phyloP scores from a whole-genome alignment of 805 yeast species.

The Brettanomyces bruxellensis region DNA sequence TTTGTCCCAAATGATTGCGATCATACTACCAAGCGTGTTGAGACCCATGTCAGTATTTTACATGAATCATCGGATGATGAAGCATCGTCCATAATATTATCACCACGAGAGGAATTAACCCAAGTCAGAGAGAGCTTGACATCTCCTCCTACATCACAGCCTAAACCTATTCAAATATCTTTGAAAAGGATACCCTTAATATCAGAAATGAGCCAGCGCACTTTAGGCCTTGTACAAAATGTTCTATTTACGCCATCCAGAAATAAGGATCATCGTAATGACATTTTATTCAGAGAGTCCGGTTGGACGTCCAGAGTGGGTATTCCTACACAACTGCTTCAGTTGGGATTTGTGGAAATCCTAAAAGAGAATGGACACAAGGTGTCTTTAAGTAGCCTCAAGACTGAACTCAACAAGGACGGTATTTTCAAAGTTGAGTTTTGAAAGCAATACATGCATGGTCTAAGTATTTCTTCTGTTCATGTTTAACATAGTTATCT shows the following conservation, averaged over 20 bases:
- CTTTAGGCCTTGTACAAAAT: background rate
- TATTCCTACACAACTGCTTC: conserved; percentile 4
- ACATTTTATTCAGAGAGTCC: conserved; percentile 2
- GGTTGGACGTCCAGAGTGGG: conserved; percentile 7
- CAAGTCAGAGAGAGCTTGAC: background rate
- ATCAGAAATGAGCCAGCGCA: conserved; percentile 4
- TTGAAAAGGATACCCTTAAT: conserved; percentile 1
- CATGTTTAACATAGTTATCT: background rate
- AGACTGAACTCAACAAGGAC: background rate
- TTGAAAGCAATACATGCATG: background rate
- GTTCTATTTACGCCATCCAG: background rate
- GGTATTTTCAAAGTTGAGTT: background rate
- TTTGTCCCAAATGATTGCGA: background rate
- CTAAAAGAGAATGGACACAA: too few relatives aligned
- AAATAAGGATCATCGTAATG: background rate
- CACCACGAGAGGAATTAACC: too few relatives aligned
- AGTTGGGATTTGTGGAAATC: background rate
- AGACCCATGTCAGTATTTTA: background rate
- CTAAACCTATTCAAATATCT: background rate
- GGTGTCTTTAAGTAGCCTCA: too few relatives aligned
- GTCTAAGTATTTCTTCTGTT: background rate
- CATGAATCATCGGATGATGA: background rate
- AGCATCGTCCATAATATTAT: too few relatives aligned
- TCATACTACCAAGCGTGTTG: background rate
- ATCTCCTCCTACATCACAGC: background rate